phyloP scores from a whole-genome alignment of 345 rosid genomes.

The Passiflora organensis region DNA sequence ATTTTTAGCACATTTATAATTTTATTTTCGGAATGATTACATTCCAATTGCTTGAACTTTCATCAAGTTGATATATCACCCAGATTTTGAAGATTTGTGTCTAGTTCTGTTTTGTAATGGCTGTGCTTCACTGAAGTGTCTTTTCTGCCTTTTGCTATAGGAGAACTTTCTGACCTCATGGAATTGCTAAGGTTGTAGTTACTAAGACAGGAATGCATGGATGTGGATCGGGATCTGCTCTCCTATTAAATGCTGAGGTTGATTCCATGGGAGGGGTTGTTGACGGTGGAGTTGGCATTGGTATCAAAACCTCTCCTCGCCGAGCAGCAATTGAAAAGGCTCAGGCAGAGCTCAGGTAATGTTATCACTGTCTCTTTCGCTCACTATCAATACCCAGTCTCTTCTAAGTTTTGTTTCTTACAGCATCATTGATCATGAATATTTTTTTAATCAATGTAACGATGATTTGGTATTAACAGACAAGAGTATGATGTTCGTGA shows the following conservation, averaged over 20 bases:
- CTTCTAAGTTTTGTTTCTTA: not conserved
- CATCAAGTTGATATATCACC: not conserved
- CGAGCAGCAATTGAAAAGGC: constrained; percentile 93
- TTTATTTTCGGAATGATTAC: not conserved
- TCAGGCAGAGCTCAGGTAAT: constrained; percentile 91
- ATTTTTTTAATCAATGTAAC: not conserved
- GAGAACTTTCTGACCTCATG: constrained; percentile 17
- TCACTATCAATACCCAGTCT: not conserved
- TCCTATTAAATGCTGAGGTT: constrained; percentile 94
- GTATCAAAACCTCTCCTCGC: constrained; percentile 82
- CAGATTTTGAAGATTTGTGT: not conserved
- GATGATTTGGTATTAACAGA: constrained; percentile 44
- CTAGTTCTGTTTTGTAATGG: not conserved
- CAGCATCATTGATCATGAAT: not conserved
- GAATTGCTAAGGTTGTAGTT: constrained; percentile 11
- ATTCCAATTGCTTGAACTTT: not conserved
- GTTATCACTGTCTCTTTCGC: constrained; percentile 8
- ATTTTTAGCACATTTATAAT: not conserved
- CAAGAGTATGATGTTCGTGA: constrained; percentile 97
- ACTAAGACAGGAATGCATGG: constrained; percentile 58
- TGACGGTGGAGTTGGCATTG: constrained; percentile 83
- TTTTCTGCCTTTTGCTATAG: not conserved
- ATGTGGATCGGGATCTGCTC: constrained; percentile 50
- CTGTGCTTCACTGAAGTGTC: not conserved
- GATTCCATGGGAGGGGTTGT: constrained; percentile 99